Evolutionary conservation across 495 filamentous ascomycete genomes (phyloP).

Genomic region (Tricharina praecox): DNA sequence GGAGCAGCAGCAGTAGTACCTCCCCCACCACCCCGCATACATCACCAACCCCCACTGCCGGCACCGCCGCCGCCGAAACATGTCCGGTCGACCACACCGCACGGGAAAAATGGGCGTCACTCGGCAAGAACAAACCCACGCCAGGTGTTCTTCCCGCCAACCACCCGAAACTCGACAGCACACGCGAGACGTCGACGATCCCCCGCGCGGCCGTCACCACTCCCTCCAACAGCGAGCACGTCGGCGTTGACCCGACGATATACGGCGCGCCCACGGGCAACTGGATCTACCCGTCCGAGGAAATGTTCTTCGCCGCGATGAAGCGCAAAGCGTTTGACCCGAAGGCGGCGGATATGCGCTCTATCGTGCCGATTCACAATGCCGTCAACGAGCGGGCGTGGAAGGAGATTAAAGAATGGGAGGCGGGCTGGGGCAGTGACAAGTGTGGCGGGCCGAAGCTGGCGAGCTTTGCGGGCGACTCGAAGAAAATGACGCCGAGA

Average conservation of each 20-base stretch:
- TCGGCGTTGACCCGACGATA: conserved; percentile 25
- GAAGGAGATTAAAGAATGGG: conserved; percentile 73
- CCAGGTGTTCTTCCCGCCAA: conserved; percentile 29
- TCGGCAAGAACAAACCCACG: conserved; percentile 13
- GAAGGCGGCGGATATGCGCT: conserved; percentile 54
- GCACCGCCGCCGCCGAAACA: conserved; percentile 27
- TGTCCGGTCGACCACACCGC: conserved; percentile 85
- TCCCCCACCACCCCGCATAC: neutral
- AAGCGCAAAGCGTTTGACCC: conserved; percentile 56
- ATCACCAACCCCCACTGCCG: neutral
- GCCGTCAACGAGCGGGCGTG: conserved; percentile 86
- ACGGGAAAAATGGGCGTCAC: conserved; percentile 59
- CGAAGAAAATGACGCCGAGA: conserved; percentile 56
- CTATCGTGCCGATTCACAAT: conserved; percentile 94
- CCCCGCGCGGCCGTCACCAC: conserved; percentile 40
- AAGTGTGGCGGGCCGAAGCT: conserved; percentile 67
- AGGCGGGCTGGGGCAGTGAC: conserved; percentile 43
- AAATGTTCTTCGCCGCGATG: conserved; percentile 91
- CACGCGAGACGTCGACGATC: conserved; percentile 68
- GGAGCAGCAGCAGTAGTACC: neutral
- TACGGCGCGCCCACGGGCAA: conserved; percentile 41
- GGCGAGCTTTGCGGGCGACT: conserved; percentile 65
- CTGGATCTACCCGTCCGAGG: conserved; percentile 94
- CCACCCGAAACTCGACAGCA: conserved; percentile 32
- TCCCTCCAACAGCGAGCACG: conserved; percentile 27